Evolutionary conservation across 495 filamentous ascomycete genomes (phyloP).

Genomic region (Lichenothelia convexa): DNA sequence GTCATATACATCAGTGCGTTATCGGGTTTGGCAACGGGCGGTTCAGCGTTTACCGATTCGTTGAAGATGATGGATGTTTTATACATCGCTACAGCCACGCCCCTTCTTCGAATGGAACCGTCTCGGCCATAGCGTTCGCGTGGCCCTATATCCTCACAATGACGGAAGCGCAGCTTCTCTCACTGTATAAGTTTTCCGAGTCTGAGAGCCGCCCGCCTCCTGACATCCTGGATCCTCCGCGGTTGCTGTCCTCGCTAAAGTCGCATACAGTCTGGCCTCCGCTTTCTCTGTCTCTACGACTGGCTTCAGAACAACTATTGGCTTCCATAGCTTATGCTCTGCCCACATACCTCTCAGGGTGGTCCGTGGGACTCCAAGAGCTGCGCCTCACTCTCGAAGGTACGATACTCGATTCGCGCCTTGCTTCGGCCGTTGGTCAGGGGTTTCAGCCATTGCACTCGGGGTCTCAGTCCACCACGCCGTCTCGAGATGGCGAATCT

Average conservation of each 20-base stretch:
- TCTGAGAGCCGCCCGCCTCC: slow-evolving; percentile 3
- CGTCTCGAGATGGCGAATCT: no score
- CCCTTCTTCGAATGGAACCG: slow-evolving; percentile 36
- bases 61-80: slow-evolving; percentile 26
- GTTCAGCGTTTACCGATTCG: slow-evolving; percentile 50
- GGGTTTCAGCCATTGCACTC: slow-evolving; percentile 21
- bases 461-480: slow-evolving; percentile 3
- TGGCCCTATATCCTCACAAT: slow-evolving; percentile 66
- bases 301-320: slow-evolving; percentile 38
- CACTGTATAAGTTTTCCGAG: slow-evolving; percentile 44
- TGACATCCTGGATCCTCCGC: slow-evolving; percentile 22
- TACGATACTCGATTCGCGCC: slow-evolving; percentile 34
- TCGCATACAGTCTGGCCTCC: slow-evolving; percentile 69
- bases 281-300: slow-evolving; percentile 57
- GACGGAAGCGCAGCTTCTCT: slow-evolving; percentile 50
- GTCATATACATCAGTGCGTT: slow-evolving; percentile 30
- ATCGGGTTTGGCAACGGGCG: slow-evolving; percentile 64
- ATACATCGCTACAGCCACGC: slow-evolving; percentile 33
- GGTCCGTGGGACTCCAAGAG: slow-evolving; percentile 84
- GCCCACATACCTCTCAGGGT: slow-evolving; percentile 48
- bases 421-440: slow-evolving; percentile 29
- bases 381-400: slow-evolving; percentile 41
- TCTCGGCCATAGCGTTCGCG: slow-evolving; percentile 59
- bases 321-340: slow-evolving; percentile 75
- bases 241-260: slow-evolving; percentile 59